A percentile compares a stretch with the other conserved stretches of the same genome.
These are phyloP conservation scores for Lactarius sp. DNA, from an alignment of 768 basidiomycete genomes.

Conservation along the genomic window DNA sequence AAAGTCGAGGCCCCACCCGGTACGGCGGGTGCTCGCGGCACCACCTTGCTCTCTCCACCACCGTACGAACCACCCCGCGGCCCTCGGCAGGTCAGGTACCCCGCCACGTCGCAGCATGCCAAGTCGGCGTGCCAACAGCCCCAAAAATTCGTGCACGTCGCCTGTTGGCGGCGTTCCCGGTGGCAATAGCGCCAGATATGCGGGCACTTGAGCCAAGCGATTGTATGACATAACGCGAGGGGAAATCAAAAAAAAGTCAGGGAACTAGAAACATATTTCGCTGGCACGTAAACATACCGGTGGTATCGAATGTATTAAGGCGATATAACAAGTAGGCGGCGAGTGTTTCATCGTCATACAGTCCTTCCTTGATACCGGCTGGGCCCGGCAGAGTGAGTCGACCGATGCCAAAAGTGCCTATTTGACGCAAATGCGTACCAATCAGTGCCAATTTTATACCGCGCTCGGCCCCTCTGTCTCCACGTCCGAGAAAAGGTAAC, in stretches of 20 bases:
- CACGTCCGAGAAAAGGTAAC: constrained; percentile 89
- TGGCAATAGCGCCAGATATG: constrained; percentile 61
- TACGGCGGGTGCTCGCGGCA: constrained; percentile 32
- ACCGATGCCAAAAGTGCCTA: background rate
- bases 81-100: constrained; percentile 60
- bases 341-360: constrained; percentile 81
- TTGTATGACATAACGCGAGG: background rate
- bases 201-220: constrained; percentile 46
- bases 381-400: constrained; percentile 17
- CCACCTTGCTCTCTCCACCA: constrained; percentile 85
- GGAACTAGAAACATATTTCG: background rate
- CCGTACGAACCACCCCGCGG: constrained; percentile 74
- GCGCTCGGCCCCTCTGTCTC: constrained; percentile 80
- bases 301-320: constrained; percentile 71
- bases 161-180: constrained; percentile 50
- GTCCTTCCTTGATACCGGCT: constrained; percentile 93
- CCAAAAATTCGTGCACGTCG: constrained; percentile 63
- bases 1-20: constrained; percentile 84
- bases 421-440: constrained; percentile 47
- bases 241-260: background rate
- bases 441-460: constrained; percentile 92
- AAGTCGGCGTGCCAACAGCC: constrained; percentile 63
- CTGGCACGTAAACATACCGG: constrained; percentile 43
- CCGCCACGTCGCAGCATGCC: constrained; percentile 82
- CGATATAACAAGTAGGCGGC: constrained; percentile 85